Evolutionary conservation across 139 green algal species (phyloP).

Genomic region (Tetraselmis striata): DNA sequence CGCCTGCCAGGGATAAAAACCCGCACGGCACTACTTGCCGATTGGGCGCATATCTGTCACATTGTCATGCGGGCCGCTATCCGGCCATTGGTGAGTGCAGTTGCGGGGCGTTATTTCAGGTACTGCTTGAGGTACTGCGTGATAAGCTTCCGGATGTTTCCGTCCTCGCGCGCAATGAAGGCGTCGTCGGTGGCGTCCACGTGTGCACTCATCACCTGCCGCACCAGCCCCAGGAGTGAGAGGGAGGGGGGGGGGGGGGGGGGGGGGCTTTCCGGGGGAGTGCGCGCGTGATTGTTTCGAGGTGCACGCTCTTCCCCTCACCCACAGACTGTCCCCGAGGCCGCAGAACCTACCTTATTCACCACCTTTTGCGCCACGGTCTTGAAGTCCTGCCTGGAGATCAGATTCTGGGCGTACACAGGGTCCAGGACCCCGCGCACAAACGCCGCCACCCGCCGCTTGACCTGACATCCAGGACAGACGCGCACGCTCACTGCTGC

Average conservation of each 20-base stretch:
- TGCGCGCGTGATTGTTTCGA: neutral
- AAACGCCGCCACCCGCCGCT: neutral
- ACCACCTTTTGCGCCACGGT: neutral
- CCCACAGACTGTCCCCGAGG: too few species aligned
- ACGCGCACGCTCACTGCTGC: too few species aligned
- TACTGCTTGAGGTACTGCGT: neutral
- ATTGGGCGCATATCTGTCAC: too few species aligned
- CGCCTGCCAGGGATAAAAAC: neutral
- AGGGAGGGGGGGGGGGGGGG: too few species aligned
- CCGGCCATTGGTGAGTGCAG: neutral
- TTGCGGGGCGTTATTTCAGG: neutral
- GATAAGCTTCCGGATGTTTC: neutral
- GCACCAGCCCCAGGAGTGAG: neutral
- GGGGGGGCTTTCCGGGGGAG: neutral
- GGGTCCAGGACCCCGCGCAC: neutral
- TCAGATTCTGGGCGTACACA: neutral
- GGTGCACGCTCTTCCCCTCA: too few species aligned
- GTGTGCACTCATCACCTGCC: neutral
- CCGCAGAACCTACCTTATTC: neutral
- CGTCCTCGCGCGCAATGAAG: neutral
- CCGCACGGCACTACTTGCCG: too few species aligned
- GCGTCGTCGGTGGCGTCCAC: neutral
- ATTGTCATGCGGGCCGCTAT: too few species aligned
- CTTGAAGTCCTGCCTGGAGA: neutral
- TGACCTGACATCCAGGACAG: too few species aligned